Conservation (phyloP, 2,329 filamentous ascomycete species). For the Pseudogymnoascus sp. region DNA sequence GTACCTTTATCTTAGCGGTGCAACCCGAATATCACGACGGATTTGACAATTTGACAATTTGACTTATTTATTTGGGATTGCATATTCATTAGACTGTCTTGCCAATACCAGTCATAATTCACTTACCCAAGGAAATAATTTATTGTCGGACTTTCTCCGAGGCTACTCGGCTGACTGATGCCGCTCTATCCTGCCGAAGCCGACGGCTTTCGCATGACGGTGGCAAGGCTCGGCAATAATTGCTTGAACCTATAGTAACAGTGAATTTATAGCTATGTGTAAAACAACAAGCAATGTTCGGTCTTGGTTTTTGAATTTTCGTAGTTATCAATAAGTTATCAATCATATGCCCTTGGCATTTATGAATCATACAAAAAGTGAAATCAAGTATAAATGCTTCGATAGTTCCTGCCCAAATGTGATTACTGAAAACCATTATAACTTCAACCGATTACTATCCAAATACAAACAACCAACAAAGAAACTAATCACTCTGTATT, state of each 20-base stretch:
- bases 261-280: not conserved
- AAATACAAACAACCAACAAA: not conserved
- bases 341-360: not conserved
- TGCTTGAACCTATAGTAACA: conserved; percentile 1
- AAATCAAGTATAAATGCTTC: not conserved
- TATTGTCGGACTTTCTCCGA: not conserved
- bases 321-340: not conserved
- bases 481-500: conserved; percentile 5
- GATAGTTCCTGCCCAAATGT: not conserved
- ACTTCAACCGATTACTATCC: not conserved
- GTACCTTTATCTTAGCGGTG: not conserved
- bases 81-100: not conserved
- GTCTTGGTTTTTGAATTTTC: not conserved
- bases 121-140: not conserved
- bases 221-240: not conserved
- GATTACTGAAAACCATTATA: not conserved
- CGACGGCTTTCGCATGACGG: not conserved
- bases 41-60: not conserved
- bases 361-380: conserved; percentile 5
- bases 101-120: not conserved
- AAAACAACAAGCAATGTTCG: conserved; percentile 1
- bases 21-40: not conserved
- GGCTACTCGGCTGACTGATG: not conserved
- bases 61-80: not conserved
- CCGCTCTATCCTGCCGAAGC: not conserved